phyloP scores from a whole-genome alignment of 441 rosid genomes.

The Pelargonium myrrhifolium region DNA sequence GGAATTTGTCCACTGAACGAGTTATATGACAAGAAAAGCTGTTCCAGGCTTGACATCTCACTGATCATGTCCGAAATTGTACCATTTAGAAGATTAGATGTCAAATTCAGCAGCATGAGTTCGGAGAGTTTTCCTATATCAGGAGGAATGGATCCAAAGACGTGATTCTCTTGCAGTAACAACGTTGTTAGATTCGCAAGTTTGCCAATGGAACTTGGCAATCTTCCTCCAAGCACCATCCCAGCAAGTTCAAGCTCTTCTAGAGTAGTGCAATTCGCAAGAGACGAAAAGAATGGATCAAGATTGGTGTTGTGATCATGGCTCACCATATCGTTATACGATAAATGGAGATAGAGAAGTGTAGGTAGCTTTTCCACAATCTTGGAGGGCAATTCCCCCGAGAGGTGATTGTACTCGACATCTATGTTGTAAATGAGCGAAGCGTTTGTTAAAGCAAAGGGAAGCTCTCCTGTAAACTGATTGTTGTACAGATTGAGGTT shows the following conservation, averaged over 20 bases:
- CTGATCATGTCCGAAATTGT: conserved; percentile 18
- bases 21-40: conserved; percentile 30
- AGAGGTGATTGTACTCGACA: conserved; percentile 35
- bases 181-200: conserved; percentile 12
- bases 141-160: conserved; percentile 27
- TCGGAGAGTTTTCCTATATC: conserved; percentile 17
- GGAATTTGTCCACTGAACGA: conserved; percentile 27
- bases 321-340: conserved; percentile 37
- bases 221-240: conserved; percentile 42
- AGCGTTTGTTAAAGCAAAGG: conserved; percentile 32
- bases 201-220: conserved; percentile 34
- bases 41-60: conserved; percentile 20
- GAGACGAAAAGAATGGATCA: conserved; percentile 37
- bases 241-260: conserved; percentile 44
- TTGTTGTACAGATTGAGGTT: conserved; percentile 37
- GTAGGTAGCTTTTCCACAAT: conserved; percentile 25
- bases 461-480: conserved; percentile 36
- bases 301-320: conserved; percentile 42
- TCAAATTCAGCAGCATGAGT: conserved; percentile 26
- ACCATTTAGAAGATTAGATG: conserved; percentile 30
- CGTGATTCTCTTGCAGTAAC: conserved; percentile 27
- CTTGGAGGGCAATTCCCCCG: conserved; percentile 38
- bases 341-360: conserved; percentile 28
- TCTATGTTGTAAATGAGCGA: conserved; percentile 27
- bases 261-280: conserved; percentile 36